Percentiles rank a stretch among this genome's conserved stretches.
Conservation (phyloP, 306 rosid species). For the Glycyrrhiza uralensis region DNA sequence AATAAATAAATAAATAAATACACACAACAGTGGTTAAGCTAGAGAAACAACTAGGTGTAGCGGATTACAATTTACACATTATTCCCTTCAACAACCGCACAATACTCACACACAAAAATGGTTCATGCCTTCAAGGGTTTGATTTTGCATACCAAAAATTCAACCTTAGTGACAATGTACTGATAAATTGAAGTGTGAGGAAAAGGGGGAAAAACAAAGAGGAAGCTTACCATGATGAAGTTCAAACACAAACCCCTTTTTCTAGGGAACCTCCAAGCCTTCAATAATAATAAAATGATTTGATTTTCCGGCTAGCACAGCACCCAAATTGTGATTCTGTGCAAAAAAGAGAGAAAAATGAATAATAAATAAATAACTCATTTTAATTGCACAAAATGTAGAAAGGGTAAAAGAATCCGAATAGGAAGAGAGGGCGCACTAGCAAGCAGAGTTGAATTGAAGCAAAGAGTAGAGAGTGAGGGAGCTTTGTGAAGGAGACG, state of each 20-base stretch:
- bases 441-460: not conserved
- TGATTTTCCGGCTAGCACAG: not conserved
- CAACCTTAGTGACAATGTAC: not conserved
- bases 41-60: not conserved
- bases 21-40: not conserved
- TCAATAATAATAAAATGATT: not conserved
- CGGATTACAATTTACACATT: not conserved
- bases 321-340: constrained; percentile 15
- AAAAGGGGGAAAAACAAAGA: not conserved
- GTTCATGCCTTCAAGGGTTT: not conserved
- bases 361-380: not conserved
- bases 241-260: not conserved
- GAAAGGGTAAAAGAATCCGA: not conserved
- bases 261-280: not conserved
- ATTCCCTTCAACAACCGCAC: not conserved
- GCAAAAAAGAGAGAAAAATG: not conserved
- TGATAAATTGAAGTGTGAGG: not conserved
- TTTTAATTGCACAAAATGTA: not conserved
- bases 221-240: constrained; percentile 43
- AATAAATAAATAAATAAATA: not conserved
- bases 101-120: not conserved
- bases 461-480: not conserved
- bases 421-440: not conserved
- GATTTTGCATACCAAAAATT: not conserved
- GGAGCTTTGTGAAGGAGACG: not conserved